Evolutionary conservation across 2,329 filamentous ascomycete species (phyloP).

Genomic region (Aspergillus sp.): DNA sequence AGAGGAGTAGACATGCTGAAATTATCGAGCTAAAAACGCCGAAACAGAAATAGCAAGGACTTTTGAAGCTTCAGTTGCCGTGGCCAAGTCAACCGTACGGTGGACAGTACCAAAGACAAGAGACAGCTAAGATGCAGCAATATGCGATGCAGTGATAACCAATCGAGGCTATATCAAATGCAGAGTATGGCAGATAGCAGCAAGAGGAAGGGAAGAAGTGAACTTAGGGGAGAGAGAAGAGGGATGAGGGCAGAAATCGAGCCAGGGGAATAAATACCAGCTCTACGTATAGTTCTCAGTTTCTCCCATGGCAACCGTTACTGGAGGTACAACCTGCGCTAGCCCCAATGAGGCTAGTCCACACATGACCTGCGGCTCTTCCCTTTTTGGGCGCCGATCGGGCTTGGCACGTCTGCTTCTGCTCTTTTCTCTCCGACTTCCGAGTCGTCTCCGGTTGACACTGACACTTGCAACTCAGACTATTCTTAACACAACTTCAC

Average conservation of each 20-base stretch:
- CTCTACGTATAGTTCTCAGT: constrained; percentile 20
- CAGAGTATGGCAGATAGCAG: constrained; percentile 27
- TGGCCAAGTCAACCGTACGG: constrained; percentile 8
- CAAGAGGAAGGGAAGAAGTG: constrained; percentile 8
- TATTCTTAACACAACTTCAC: not conserved
- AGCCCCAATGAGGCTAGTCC: constrained; percentile 45
- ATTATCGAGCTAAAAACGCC: constrained; percentile 5
- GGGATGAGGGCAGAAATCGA: constrained; percentile 18
- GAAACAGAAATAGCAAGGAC: constrained; percentile 17
- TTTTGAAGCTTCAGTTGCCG: constrained; percentile 21
- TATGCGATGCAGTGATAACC: constrained; percentile 25
- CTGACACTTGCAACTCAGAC: not conserved
- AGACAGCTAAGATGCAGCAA: constrained; percentile 15
- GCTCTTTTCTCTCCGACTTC: constrained; percentile 1
- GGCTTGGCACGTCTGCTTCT: constrained; percentile 12
- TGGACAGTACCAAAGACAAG: constrained; percentile 12
- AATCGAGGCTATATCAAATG: constrained; percentile 30
- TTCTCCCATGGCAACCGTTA: constrained; percentile 44
- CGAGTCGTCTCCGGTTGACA: not conserved
- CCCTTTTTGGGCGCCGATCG: constrained; percentile 51
- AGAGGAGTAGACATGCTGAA: constrained; percentile 75
- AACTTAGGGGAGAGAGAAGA: constrained; percentile 16
- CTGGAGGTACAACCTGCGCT: constrained; percentile 32
- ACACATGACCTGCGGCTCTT: constrained; percentile 42
- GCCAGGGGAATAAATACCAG: constrained; percentile 40